Evolutionary conservation across 768 basidiomycete genomes (phyloP).

Genomic region (Austroboletus festivus): DNA sequence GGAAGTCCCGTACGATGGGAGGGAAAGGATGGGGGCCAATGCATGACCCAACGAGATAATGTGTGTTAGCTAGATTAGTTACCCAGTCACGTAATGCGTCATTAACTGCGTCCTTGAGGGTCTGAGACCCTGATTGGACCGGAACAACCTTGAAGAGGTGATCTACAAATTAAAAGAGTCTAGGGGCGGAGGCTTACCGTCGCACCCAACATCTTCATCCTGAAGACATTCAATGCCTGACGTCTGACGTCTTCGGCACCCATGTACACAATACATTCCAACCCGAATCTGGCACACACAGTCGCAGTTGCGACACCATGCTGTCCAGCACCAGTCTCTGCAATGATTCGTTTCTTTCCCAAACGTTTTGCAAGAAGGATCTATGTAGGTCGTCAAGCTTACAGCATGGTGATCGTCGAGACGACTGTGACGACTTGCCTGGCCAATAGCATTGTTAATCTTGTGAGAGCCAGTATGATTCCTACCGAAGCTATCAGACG

Average conservation of each 20-base stretch:
- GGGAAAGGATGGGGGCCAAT: constrained; percentile 99
- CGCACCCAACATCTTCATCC: constrained; percentile 95
- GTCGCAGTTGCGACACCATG: constrained; percentile 99
- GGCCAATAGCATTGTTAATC: constrained; percentile 98
- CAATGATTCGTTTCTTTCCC: constrained; percentile 96
- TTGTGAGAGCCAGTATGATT: constrained; percentile 99
- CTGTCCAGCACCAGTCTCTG: constrained; percentile 98
- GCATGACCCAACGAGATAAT: constrained; percentile 95
- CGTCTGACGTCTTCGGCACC: constrained; percentile 95
- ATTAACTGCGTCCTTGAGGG: constrained; percentile 97
- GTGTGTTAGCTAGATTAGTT: constrained; percentile 87
- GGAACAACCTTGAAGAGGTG: constrained; percentile 69
- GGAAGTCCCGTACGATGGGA: constrained; percentile 97
- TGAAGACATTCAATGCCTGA: constrained; percentile 96
- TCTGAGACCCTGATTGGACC: constrained; percentile 89
- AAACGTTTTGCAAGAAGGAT: constrained; percentile 91
- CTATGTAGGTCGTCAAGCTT: constrained; percentile 36
- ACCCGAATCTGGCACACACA: constrained; percentile 92
- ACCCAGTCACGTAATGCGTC: constrained; percentile 99
- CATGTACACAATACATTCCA: constrained; percentile 98
- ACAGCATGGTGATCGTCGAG: not conserved
- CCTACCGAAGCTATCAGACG: constrained; percentile 35
- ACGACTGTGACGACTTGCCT: constrained; percentile 49
- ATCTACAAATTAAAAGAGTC: not conserved
- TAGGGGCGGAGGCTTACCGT: constrained; percentile 46